Evolutionary conservation across 805 yeast genomes (phyloP).

Genomic region (Myxozyma mucilagina): DNA sequence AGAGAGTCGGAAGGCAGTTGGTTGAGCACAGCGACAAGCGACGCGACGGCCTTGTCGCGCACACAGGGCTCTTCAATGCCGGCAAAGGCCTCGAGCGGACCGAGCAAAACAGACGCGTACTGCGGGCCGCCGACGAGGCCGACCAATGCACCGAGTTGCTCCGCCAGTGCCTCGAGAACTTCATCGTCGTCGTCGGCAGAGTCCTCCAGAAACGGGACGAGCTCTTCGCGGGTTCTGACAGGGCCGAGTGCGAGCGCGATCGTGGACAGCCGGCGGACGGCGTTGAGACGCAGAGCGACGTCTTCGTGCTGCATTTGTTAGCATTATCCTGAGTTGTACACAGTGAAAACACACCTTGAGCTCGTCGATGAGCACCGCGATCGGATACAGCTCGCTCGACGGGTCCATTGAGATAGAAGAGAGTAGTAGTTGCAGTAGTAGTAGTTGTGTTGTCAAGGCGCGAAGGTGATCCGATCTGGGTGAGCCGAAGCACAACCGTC

Average conservation of each 20-base stretch:
- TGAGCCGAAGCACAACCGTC: too few relatives aligned
- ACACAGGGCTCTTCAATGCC: conserved; percentile 96
- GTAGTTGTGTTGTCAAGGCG: neutral
- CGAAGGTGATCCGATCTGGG: neutral
- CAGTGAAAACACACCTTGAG: conserved; percentile 51
- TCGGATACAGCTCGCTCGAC: conserved; percentile 73
- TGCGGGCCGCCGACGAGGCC: conserved; percentile 85
- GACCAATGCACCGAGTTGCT: conserved; percentile 81
- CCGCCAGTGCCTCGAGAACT: conserved; percentile 89
- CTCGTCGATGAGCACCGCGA: conserved; percentile 96
- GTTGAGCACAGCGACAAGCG: neutral
- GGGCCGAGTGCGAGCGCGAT: conserved; percentile 94
- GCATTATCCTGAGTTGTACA: neutral
- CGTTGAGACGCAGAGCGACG: conserved; percentile 86
- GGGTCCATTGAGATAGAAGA: conserved; percentile 10
- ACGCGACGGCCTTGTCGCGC: conserved; percentile 57
- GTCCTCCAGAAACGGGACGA: conserved; percentile 78
- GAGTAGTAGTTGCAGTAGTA: too few relatives aligned
- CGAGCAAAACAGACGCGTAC: conserved; percentile 57
- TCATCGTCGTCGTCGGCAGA: conserved; percentile 91
- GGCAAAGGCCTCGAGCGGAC: conserved; percentile 77
- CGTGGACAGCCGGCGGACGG: conserved; percentile 91
- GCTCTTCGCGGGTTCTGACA: conserved; percentile 83
- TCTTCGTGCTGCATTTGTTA: conserved; percentile 97
- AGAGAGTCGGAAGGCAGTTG: too few relatives aligned